A percentile compares a stretch with the other conserved stretches of the same genome.
These are phyloP conservation scores for Maudiozyma serrabonitensis DNA, from an alignment of 805 yeast species.

Conservation along the genomic window DNA sequence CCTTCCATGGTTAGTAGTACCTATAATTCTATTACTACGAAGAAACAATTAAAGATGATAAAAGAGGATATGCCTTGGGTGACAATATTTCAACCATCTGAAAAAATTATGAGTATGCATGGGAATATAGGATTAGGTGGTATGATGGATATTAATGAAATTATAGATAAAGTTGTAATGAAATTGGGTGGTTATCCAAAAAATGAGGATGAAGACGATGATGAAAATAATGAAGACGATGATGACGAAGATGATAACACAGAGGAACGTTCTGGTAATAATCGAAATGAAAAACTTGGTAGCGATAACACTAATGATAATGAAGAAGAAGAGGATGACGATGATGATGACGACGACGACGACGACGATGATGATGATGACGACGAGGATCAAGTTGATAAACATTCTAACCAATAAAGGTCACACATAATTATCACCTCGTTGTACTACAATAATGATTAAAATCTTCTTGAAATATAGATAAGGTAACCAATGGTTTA, in stretches of 20 bases:
- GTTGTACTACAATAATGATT: too few relatives aligned
- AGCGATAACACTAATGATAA: slow-evolving; percentile 30
- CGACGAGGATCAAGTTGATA: background rate
- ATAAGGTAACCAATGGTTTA: too few relatives aligned
- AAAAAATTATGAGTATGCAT: slow-evolving; percentile 82
- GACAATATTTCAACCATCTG: slow-evolving; percentile 87
- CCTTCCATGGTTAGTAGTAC: slow-evolving; percentile 95
- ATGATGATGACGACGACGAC: slow-evolving; percentile 19
- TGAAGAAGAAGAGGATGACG: slow-evolving; percentile 31
- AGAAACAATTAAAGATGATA: slow-evolving; percentile 65
- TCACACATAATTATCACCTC: too few relatives aligned
- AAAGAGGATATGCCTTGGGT: slow-evolving; percentile 93
- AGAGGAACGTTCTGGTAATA: too few relatives aligned
- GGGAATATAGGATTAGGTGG: slow-evolving; percentile 99
- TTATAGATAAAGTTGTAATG: slow-evolving; percentile 74
- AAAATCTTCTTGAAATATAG: too few relatives aligned
- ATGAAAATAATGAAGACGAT: slow-evolving; percentile 35
- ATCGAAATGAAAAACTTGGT: slow-evolving; percentile 24
- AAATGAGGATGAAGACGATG: slow-evolving; percentile 40
- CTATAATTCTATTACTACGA: slow-evolving; percentile 81
- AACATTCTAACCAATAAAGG: too few relatives aligned
- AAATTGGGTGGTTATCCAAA: slow-evolving; percentile 57
- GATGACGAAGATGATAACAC: slow-evolving; percentile 24
- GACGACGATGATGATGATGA: background rate
- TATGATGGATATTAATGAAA: slow-evolving; percentile 95